These are phyloP conservation scores for Quercus glauca DNA, from an alignment of 306 rosid genomes.

Conservation along the genomic window DNA sequence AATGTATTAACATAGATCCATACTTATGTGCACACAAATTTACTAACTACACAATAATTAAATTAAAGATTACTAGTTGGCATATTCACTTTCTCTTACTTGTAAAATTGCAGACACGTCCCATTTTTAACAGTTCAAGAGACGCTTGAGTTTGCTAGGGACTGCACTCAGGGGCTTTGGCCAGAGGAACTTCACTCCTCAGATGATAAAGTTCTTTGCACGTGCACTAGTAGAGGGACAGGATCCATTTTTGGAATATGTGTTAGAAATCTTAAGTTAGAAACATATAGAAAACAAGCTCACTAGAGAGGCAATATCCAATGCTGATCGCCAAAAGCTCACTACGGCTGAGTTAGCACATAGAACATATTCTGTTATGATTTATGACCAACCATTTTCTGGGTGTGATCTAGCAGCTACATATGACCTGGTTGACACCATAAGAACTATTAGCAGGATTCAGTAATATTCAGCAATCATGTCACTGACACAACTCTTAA, in stretches of 20 bases:
- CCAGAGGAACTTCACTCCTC: slow-evolving; percentile 7
- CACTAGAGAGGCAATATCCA: not conserved
- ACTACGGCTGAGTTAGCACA: not conserved
- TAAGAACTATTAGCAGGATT: slow-evolving; percentile 12
- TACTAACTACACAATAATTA: not conserved
- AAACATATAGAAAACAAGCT: slow-evolving; percentile 4
- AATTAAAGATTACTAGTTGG: not conserved
- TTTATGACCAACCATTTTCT: slow-evolving; percentile 3
- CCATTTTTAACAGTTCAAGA: not conserved
- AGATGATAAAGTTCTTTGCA: slow-evolving; percentile 9
- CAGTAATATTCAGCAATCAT: slow-evolving; percentile 3
- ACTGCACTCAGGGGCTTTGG: slow-evolving; percentile 3
- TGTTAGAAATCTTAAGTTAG: slow-evolving; percentile 1
- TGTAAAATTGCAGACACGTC: not conserved
- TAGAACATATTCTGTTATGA: slow-evolving; percentile 2
- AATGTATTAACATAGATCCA: too few relatives aligned
- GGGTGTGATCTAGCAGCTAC: slow-evolving; percentile 4
- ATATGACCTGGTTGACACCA: slow-evolving; percentile 5
- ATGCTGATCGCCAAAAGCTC: not conserved
- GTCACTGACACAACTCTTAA: slow-evolving; percentile 5
- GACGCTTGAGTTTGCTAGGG: not conserved
- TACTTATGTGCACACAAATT: not conserved
- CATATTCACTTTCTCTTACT: not conserved
- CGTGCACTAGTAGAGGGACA: slow-evolving; percentile 8
- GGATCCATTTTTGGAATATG: not conserved